Evolutionary conservation across 208 protist species (phyloP).

Genomic region (Acanthamoeba healyi): DNA sequence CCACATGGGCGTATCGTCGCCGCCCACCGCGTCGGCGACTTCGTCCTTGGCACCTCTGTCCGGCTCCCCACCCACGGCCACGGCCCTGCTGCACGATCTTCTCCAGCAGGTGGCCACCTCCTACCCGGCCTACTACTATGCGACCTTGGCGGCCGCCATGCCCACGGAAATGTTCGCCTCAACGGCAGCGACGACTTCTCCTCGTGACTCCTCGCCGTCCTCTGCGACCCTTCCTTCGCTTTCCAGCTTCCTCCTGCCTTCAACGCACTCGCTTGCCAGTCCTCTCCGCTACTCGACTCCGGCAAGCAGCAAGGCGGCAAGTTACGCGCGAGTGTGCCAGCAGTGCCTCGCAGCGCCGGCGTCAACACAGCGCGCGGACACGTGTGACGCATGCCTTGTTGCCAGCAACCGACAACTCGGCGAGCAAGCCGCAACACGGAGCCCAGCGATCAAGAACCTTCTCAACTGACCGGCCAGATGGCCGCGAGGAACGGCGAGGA

Average conservation of each 20-base stretch:
- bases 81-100: constrained; percentile 16
- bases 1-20: neutral
- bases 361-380: too few species aligned
- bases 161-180: neutral
- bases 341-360: too few species aligned
- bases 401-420: neutral
- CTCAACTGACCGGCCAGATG: constrained; percentile 50
- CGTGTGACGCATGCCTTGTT: neutral
- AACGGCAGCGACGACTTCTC: neutral
- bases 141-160: neutral
- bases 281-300: neutral
- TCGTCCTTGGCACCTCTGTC: neutral
- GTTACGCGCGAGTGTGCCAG: too few species aligned
- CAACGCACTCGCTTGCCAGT: neutral
- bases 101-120: neutral
- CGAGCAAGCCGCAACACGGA: neutral
- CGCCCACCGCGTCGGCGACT: neutral
- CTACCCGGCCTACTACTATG: neutral
- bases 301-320: too few species aligned
- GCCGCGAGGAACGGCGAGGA: too few species aligned
- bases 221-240: neutral
- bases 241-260: neutral
- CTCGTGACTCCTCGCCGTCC: neutral
- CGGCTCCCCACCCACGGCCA: neutral
- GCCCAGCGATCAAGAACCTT: neutral